A percentile compares a stretch with the other conserved stretches of the same genome.
Conservation (phyloP, 2,329 filamentous ascomycete species). For the Paraconiothyrium brasiliense region DNA sequence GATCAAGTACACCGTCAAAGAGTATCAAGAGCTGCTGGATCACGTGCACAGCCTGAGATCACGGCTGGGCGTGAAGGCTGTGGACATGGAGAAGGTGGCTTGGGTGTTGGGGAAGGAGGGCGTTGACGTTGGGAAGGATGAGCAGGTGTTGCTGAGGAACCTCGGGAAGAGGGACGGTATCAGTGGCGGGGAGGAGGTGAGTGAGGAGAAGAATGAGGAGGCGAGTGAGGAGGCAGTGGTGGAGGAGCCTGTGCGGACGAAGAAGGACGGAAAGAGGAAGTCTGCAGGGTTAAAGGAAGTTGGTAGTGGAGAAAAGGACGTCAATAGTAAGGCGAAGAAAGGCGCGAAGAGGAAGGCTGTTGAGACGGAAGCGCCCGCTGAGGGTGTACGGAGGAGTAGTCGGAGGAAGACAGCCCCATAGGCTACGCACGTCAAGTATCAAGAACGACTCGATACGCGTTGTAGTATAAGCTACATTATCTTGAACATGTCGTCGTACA, state of each 20-base stretch:
- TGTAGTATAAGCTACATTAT: not conserved
- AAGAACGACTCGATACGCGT: not conserved
- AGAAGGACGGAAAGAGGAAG: slow-evolving; percentile 10
- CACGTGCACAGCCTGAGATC: slow-evolving; percentile 38
- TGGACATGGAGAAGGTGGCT: slow-evolving; percentile 75
- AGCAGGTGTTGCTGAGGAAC: not conserved
- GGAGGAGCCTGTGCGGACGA: not conserved
- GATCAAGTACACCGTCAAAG: slow-evolving; percentile 75
- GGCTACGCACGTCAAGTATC: not conserved
- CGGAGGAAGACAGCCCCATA: slow-evolving; percentile 27
- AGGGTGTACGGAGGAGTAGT: slow-evolving; percentile 38
- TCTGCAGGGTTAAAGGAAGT: slow-evolving; percentile 1
- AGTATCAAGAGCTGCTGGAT: slow-evolving; percentile 69
- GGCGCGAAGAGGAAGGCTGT: slow-evolving; percentile 37
- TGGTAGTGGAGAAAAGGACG: slow-evolving; percentile 5
- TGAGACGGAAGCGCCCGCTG: slow-evolving; percentile 21
- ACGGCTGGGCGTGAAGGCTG: slow-evolving; percentile 55
- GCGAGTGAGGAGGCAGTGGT: slow-evolving; percentile 4
- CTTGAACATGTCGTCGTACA: slow-evolving; percentile 2
- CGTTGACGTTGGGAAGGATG: slow-evolving; percentile 33
- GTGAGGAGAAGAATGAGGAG: not conserved
- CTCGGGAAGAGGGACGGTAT: not conserved
- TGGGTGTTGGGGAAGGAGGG: slow-evolving; percentile 69
- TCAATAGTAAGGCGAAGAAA: slow-evolving; percentile 22
- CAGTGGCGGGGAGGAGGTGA: not conserved